phyloP scores from a whole-genome alignment of 169 alveolate species.

The Plasmodium ovale region DNA sequence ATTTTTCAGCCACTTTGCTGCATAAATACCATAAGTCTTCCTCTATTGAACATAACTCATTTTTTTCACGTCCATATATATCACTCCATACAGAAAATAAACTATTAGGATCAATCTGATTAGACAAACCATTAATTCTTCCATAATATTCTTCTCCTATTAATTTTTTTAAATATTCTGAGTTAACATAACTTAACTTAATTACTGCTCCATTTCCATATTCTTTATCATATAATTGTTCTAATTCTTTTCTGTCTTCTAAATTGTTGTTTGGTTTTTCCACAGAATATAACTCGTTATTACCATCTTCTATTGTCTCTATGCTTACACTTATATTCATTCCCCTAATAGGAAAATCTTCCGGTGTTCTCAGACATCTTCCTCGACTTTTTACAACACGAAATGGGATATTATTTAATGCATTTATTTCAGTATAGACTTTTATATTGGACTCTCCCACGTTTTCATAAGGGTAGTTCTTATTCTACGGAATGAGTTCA shows the following conservation, averaged over 20 bases:
- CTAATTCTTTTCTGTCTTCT: too few species aligned
- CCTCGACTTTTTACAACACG: too few species aligned
- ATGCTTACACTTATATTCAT: neutral
- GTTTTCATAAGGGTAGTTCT: too few species aligned
- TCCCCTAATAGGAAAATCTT: neutral
- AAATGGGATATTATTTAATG: too few species aligned
- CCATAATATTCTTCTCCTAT: slow-evolving; percentile 1
- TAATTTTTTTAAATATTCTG: neutral
- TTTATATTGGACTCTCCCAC: too few species aligned
- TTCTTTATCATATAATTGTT: neutral
- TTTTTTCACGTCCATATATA: neutral
- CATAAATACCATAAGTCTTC: neutral
- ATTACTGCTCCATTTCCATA: neutral
- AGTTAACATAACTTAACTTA: neutral
- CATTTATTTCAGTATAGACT: too few species aligned
- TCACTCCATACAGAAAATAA: neutral
- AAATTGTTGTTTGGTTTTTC: too few species aligned
- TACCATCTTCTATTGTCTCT: neutral
- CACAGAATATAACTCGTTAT: too few species aligned
- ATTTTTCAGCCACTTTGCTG: neutral
- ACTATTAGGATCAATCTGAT: neutral
- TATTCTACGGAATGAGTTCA: too few species aligned
- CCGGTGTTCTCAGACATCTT: neutral
- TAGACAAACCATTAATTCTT: neutral
- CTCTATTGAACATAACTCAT: neutral